Conservation (phyloP, 768 basidiomycete species). For the Hericium erinaceus region DNA sequence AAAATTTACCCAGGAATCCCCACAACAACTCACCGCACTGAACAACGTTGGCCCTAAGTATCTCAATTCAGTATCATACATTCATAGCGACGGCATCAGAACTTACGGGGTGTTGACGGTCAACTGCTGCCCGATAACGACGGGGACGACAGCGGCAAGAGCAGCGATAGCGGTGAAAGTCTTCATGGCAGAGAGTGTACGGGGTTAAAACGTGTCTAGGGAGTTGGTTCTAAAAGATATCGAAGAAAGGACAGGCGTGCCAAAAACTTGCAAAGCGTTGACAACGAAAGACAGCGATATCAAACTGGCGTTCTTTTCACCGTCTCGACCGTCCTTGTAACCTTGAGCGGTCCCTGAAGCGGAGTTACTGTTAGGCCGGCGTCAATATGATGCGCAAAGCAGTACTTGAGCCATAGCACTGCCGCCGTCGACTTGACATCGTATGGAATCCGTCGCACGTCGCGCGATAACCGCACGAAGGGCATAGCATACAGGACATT, state of each 20-base stretch:
- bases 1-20: neutral
- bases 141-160: constrained; percentile 23
- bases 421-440: too few species aligned
- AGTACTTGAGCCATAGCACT: too few species aligned
- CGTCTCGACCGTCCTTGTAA: neutral
- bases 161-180: constrained; percentile 21
- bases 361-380: constrained; percentile 4
- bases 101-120: constrained; percentile 68
- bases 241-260: constrained; percentile 1
- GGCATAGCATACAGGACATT: too few species aligned
- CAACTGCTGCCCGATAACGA: constrained; percentile 28
- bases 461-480: too few species aligned
- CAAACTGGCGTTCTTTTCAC: neutral
- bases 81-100: neutral
- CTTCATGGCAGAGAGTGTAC: constrained; percentile 25
- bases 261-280: constrained; percentile 1
- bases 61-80: neutral
- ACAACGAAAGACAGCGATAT: constrained; percentile 2
- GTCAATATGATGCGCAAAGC: too few species aligned
- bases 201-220: constrained; percentile 1
- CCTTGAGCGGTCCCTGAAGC: constrained; percentile 8
- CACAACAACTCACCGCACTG: constrained; percentile 39
- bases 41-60: constrained; percentile 28
- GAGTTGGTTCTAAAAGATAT: neutral
- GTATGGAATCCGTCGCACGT: too few species aligned